Percentiles rank a stretch among this genome's conserved stretches.
phyloP scores from a whole-genome alignment of 23 red algal species.

The Chondrus crispus region DNA sequence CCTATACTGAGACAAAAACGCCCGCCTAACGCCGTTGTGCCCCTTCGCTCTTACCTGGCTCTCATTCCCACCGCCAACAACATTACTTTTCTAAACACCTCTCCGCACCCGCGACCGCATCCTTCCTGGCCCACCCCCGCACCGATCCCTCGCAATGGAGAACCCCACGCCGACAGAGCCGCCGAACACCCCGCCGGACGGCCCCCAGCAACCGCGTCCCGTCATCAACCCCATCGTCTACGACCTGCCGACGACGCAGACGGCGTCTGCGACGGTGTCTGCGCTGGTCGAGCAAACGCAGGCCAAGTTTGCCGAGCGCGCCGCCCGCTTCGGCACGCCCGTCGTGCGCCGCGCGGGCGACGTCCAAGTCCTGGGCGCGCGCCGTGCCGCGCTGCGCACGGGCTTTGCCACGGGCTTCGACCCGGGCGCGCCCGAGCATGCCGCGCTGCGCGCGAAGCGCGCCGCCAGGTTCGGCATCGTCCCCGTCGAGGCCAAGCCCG shows the following conservation, averaged over 20 bases:
- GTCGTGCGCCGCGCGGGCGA: neutral
- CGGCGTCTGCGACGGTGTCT: neutral
- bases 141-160: no score
- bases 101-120: no score
- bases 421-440: slow-evolving; percentile 3
- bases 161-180: no score
- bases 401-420: slow-evolving; percentile 58
- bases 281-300: neutral
- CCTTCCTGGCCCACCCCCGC: no score
- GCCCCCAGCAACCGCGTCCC: no score
- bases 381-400: slow-evolving; percentile 34
- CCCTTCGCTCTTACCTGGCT: no score
- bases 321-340: slow-evolving; percentile 43
- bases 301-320: slow-evolving; percentile 1
- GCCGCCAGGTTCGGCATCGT: slow-evolving; percentile 16
- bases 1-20: no score
- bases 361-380: slow-evolving; percentile 40
- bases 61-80: no score
- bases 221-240: neutral
- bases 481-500: neutral
- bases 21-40: no score
- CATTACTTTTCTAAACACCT: no score
- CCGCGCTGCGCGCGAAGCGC: neutral
- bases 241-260: neutral
- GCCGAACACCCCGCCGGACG: no score